Evolutionary conservation across 441 rosid genomes (phyloP), one percentile per base, ranked within the genome.

Genomic region (Francoa sonchifolia): DNA sequence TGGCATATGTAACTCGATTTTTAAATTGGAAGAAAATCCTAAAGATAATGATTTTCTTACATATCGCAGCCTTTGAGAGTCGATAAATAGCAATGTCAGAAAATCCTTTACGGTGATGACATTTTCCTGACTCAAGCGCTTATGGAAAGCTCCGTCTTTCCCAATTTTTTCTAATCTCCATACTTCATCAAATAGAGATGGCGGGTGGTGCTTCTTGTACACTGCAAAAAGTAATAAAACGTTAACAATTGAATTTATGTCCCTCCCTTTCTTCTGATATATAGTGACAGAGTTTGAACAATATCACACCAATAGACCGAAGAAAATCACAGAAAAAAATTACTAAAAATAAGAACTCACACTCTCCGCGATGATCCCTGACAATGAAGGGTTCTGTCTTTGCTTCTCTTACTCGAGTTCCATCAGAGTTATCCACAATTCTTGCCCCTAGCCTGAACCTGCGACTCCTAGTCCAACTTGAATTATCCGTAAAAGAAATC

Each of bases 401-500:
- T 14, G 93, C 90, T 64, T 82, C 96, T 54, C 50, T 68, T 23
- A 82, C 47, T 43, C 70, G 61, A 29, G 56, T 66, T 62, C 74
- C 81, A 22, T 74, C 85, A 40, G 56, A 76, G 21, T 50, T 65
- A 51, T 82, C 95, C 34, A 78, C 73, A 48, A 71, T 69, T 60
- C 85, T 69, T 32, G 79, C 90, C 40, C 94, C 99, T 52, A 90
- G 73, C 61, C 86, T 78, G 72, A 90, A 90, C 56, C 74, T 82
- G 39, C 99, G 84, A 71, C 99, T 86, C 58, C 99, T 80, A 19
- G 96, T 90, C 96, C 99, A 90, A 75, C 99, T 86, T 61, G 99
- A 90, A 63, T 90, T 90, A 67, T 90, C 99, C 16, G 96, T 65
- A 58, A 90, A 82, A 14, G 90, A 71, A 59, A 90, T 59, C 47